Evolutionary conservation across 352 stramenopile genomes (phyloP).

Genomic region (Globisporangium nodosum): DNA sequence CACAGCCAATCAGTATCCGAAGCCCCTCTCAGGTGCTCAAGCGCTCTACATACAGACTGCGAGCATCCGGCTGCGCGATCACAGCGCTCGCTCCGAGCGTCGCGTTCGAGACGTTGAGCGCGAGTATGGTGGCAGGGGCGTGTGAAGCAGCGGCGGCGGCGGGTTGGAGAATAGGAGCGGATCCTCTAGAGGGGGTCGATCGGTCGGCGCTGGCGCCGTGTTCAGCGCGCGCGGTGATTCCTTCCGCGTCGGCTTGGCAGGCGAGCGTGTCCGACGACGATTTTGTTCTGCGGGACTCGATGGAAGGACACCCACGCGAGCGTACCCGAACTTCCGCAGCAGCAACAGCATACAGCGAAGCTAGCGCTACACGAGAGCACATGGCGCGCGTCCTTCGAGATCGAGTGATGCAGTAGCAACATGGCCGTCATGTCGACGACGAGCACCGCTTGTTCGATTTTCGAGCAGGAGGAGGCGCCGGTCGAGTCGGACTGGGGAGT

Average conservation of each 20-base stretch:
- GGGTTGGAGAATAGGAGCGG: background rate
- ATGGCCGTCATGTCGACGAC: too few relatives aligned
- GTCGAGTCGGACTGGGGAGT: too few relatives aligned
- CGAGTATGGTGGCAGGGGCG: slow-evolving; percentile 7
- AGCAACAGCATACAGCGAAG: too few relatives aligned
- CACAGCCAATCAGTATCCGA: too few relatives aligned
- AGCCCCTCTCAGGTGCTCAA: background rate
- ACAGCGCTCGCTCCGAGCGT: slow-evolving; percentile 14
- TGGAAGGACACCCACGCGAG: background rate
- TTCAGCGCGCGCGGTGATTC: background rate
- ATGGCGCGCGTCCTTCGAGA: too few relatives aligned
- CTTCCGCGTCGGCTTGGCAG: background rate
- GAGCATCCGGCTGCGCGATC: slow-evolving; percentile 13
- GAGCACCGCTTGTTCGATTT: too few relatives aligned
- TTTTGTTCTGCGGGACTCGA: background rate
- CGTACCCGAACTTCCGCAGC: background rate
- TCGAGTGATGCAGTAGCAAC: too few relatives aligned
- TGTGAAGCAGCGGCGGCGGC: background rate
- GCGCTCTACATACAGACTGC: slow-evolving; percentile 3
- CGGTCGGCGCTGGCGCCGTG: background rate
- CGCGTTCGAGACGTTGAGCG: slow-evolving; percentile 11
- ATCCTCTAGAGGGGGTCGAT: background rate
- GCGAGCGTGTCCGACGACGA: background rate
- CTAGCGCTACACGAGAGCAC: too few relatives aligned
- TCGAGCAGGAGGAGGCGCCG: too few relatives aligned